phyloP scores from a whole-genome alignment of 345 rosid genomes.

The Lumnitzera littorea region DNA sequence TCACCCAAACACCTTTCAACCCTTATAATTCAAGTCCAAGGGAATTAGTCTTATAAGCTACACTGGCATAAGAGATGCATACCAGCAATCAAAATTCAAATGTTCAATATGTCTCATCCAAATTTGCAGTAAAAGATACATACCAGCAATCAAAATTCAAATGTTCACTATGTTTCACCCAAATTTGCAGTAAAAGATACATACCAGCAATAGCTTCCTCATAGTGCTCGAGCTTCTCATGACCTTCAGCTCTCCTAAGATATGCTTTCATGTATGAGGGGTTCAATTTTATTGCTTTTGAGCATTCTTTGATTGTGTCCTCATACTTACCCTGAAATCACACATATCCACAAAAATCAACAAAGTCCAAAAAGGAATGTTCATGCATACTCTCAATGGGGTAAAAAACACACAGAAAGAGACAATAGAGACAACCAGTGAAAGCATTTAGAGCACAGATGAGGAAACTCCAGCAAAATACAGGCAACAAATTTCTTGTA shows the following conservation, averaged over 20 bases:
- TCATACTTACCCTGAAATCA: constrained; percentile 53
- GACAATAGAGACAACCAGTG: no score
- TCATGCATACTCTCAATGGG: neutral
- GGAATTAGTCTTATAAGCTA: neutral
- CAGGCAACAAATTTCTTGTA: neutral
- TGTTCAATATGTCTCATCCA: no score
- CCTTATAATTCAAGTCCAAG: neutral
- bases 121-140: neutral
- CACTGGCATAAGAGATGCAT: neutral
- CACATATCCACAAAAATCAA: neutral
- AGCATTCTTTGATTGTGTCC: constrained; percentile 78
- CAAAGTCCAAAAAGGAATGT: neutral
- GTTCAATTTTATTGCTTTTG: constrained; percentile 75
- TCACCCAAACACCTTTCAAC: no score
- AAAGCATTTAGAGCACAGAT: neutral
- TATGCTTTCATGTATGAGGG: constrained; percentile 69
- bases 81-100: no score
- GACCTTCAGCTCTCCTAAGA: constrained; percentile 77
- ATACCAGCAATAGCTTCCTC: constrained; percentile 86
- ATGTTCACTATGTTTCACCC: no score
- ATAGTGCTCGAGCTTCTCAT: constrained; percentile 78
- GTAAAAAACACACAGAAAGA: neutral
- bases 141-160: no score
- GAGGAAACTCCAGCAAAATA: neutral
- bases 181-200: neutral